Percentiles rank a stretch among this genome's conserved stretches.
Evolutionary conservation across 352 stramenopile species (phyloP).

Genomic region (Pythium grandisporangium): DNA sequence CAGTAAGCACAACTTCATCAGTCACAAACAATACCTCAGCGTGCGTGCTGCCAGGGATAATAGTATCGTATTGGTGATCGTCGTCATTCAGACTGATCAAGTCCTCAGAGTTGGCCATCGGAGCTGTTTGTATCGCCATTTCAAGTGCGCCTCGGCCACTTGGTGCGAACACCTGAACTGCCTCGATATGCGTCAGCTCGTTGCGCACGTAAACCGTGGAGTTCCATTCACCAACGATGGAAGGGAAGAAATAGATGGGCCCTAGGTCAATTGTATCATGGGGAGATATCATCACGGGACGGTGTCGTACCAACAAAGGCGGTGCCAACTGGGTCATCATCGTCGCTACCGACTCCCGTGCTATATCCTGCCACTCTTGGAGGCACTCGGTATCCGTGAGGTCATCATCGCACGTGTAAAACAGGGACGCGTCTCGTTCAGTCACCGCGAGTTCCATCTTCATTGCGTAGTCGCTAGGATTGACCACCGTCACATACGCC

Average conservation of each 20-base stretch:
- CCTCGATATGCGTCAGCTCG: constrained; percentile 56
- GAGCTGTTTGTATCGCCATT: no score
- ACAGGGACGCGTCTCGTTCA: constrained; percentile 21
- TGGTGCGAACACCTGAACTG: constrained; percentile 19
- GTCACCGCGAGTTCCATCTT: constrained; percentile 38
- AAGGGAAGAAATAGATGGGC: constrained; percentile 58
- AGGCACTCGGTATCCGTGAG: constrained; percentile 21
- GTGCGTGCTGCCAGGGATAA: no score
- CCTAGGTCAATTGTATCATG: constrained; percentile 44
- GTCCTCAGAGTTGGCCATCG: no score
- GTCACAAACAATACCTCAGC: no score
- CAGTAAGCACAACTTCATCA: no score
- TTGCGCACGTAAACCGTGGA: constrained; percentile 44
- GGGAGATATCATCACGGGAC: no score
- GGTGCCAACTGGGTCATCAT: constrained; percentile 9
- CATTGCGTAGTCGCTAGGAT: constrained; percentile 37
- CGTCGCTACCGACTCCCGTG: constrained; percentile 1
- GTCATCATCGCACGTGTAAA: constrained; percentile 31
- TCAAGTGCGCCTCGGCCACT: constrained; percentile 31
- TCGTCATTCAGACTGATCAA: no score
- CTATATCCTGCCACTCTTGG: constrained; percentile 20
- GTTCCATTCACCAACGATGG: constrained; percentile 17
- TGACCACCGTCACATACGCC: constrained; percentile 24
- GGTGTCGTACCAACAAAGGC: constrained; percentile 13
- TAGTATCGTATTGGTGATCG: no score